A percentile compares a stretch with the other conserved stretches of the same genome.
phyloP scores from a whole-genome alignment of 352 stramenopile species.

The Globisporangium echinulatum region DNA sequence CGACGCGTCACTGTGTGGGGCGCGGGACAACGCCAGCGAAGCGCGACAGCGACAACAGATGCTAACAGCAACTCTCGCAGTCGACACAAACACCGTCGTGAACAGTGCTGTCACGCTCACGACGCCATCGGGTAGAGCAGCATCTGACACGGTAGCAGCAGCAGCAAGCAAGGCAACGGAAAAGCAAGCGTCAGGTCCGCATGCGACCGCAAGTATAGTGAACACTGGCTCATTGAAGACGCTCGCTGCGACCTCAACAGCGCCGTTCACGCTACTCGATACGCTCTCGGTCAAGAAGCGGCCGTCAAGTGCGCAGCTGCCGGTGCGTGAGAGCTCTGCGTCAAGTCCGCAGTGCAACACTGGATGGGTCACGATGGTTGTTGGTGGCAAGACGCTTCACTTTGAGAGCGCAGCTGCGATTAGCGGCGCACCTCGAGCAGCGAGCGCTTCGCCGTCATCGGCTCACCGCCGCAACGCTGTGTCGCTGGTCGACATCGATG shows the following conservation, averaged over 20 bases:
- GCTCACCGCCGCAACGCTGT: conserved; percentile 14
- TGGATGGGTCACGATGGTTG: conserved; percentile 34
- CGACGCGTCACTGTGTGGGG: background rate
- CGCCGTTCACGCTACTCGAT: background rate
- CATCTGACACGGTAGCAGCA: background rate
- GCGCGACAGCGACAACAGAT: background rate
- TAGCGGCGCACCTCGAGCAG: background rate
- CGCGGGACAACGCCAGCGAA: conserved; percentile 2
- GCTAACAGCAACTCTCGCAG: too few species aligned
- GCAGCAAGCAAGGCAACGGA: too few species aligned
- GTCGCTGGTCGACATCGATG: conserved; percentile 5
- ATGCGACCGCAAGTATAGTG: background rate
- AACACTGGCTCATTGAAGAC: background rate
- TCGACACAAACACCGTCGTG: too few species aligned
- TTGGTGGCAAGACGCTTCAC: conserved; percentile 29
- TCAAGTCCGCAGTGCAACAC: conserved; percentile 3
- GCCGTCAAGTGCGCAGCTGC: conserved; percentile 20
- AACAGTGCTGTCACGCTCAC: too few species aligned
- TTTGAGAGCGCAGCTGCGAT: conserved; percentile 20
- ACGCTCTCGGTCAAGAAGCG: conserved; percentile 6
- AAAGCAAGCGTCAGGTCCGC: too few species aligned
- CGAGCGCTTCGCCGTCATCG: background rate
- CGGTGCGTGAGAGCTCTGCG: background rate
- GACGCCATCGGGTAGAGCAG: background rate
- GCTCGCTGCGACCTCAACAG: background rate